Conservation (phyloP, 2,329 filamentous ascomycete genomes). For the Colletotrichum coccodes region DNA sequence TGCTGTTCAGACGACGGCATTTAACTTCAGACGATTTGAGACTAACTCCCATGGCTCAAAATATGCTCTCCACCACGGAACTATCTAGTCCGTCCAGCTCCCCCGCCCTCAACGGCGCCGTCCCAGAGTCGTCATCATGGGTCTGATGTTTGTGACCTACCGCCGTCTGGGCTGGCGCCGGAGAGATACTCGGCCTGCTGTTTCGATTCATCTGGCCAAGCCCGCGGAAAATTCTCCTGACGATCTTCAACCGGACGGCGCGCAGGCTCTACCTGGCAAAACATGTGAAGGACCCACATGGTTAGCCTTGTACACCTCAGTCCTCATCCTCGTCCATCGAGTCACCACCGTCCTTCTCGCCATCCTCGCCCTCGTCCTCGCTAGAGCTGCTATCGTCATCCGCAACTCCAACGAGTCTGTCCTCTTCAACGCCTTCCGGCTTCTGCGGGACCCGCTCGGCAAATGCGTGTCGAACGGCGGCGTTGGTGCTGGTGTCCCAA, state of each 20-base stretch:
- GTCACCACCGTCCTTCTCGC: conserved; percentile 53
- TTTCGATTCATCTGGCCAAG: conserved; percentile 7
- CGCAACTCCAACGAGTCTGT: conserved; percentile 80
- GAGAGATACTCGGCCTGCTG: neutral
- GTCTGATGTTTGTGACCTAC: neutral
- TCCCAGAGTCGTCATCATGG: neutral
- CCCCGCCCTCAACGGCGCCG: neutral
- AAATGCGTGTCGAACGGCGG: conserved; percentile 85
- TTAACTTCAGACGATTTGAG: conserved; percentile 23
- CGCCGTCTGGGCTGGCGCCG: neutral
- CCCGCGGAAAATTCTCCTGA: neutral
- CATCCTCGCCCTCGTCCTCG: conserved; percentile 66
- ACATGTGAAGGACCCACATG: neutral
- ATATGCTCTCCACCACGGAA: conserved; percentile 4
- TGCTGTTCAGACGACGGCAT: conserved; percentile 20
- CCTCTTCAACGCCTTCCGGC: conserved; percentile 71
- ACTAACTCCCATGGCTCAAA: conserved; percentile 9
- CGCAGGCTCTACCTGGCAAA: neutral
- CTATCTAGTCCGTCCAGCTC: neutral
- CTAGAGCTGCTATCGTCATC: conserved; percentile 75
- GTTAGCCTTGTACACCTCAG: neutral
- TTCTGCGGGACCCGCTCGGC: conserved; percentile 68
- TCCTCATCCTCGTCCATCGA: conserved; percentile 68
- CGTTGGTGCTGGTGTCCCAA: conserved; percentile 97
- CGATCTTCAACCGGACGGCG: neutral